Evolutionary conservation across 306 rosid genomes (phyloP).

Genomic region (Cyamopsis tetragonoloba): DNA sequence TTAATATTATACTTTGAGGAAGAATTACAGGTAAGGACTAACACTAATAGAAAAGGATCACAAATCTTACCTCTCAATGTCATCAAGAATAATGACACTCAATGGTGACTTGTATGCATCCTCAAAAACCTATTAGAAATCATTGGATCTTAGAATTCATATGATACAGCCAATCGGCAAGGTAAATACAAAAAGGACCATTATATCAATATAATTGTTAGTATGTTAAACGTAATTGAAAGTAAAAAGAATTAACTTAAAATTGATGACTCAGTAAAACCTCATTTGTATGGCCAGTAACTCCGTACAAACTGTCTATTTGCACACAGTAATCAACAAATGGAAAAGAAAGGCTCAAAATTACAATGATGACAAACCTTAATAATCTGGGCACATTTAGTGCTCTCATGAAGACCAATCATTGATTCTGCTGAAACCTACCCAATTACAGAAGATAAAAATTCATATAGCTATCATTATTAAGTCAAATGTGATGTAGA

Average conservation of each 20-base stretch:
- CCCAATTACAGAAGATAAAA: conserved; percentile 19
- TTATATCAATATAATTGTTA: not conserved
- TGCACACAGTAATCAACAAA: not conserved
- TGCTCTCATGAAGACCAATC: conserved; percentile 96
- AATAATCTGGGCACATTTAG: conserved; percentile 84
- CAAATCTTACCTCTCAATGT: conserved; percentile 74
- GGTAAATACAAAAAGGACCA: conserved; percentile 15
- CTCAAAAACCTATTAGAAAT: conserved; percentile 73
- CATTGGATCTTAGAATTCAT: conserved; percentile 22
- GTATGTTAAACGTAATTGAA: not conserved
- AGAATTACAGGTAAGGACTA: conserved; percentile 15
- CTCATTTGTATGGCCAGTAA: conserved; percentile 15
- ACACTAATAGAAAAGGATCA: conserved; percentile 24
- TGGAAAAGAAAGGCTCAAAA: conserved; percentile 22
- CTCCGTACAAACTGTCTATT: not conserved
- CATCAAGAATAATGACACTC: conserved; percentile 95
- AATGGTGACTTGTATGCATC: conserved; percentile 97
- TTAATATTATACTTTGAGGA: not conserved
- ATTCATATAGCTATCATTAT: conserved; percentile 7
- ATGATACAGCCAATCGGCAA: not conserved
- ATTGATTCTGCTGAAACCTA: conserved; percentile 91
- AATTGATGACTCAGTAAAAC: conserved; percentile 17
- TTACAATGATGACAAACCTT: conserved; percentile 60
- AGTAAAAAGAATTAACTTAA: conserved; percentile 21
- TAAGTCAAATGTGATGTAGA: conserved; percentile 14